These are phyloP conservation scores for Macrocybe gigantea DNA, from an alignment of 768 basidiomycete genomes.

Conservation along the genomic window DNA sequence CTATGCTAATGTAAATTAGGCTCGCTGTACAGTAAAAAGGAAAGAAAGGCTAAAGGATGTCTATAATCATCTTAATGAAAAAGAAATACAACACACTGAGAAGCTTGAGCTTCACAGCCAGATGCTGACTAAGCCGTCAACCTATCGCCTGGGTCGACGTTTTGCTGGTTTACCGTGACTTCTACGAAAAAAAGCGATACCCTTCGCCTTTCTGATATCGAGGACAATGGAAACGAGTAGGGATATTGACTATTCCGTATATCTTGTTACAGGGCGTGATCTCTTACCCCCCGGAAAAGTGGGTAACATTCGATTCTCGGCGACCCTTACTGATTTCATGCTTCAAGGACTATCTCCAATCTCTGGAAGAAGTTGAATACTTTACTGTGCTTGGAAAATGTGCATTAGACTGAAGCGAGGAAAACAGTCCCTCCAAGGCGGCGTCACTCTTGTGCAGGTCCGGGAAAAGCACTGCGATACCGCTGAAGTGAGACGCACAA, in stretches of 20 bases:
- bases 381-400: slow-evolving; percentile 2
- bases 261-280: slow-evolving; percentile 82
- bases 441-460: slow-evolving; percentile 86
- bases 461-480: slow-evolving; percentile 85
- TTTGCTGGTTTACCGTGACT: too few species aligned
- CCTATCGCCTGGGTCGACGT: too few species aligned
- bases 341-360: slow-evolving; percentile 59
- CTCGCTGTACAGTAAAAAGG: too few species aligned
- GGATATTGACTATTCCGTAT: slow-evolving; percentile 62
- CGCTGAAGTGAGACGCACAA: slow-evolving; percentile 52
- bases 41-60: too few species aligned
- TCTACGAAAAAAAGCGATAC: too few species aligned
- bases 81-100: too few species aligned
- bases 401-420: not conserved
- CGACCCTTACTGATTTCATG: slow-evolving; percentile 3
- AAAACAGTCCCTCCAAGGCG: slow-evolving; percentile 70
- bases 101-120: too few species aligned
- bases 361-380: slow-evolving; percentile 60
- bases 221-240: too few species aligned
- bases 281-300: slow-evolving; percentile 77
- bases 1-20: too few species aligned
- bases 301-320: slow-evolving; percentile 7
- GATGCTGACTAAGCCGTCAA: too few species aligned
- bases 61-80: too few species aligned
- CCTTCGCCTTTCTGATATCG: too few species aligned